Evolutionary conservation across 129 eudicot genomes (phyloP).

Genomic region (Silybum marianum): DNA sequence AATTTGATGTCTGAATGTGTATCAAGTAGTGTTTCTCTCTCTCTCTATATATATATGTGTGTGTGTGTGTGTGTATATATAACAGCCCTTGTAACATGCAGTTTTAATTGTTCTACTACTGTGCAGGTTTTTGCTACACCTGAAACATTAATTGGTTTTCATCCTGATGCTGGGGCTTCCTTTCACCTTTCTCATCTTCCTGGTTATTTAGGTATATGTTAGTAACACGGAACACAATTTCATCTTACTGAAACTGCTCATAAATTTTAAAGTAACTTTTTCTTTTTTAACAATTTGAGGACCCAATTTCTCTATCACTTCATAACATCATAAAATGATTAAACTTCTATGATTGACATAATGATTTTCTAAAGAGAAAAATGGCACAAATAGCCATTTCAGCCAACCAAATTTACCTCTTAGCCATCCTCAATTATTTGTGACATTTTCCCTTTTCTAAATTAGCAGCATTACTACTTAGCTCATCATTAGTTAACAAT

Average conservation of each 20-base stretch:
- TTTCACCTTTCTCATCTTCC: slow-evolving; percentile 86
- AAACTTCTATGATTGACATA: background rate
- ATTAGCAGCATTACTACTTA: background rate
- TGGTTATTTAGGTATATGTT: slow-evolving; percentile 71
- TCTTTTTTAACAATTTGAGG: background rate
- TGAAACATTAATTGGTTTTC: slow-evolving; percentile 90
- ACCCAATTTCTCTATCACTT: background rate
- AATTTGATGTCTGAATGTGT: background rate
- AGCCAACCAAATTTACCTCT: too few species aligned
- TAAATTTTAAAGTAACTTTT: background rate
- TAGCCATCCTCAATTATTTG: too few species aligned
- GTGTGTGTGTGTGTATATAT: background rate
- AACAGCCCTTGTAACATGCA: background rate
- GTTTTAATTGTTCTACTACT: slow-evolving; percentile 2
- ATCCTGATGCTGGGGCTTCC: slow-evolving; percentile 97
- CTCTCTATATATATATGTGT: too few species aligned
- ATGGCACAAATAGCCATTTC: too few species aligned
- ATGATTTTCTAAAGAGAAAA: background rate
- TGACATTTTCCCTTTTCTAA: background rate
- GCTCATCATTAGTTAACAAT: slow-evolving; percentile 2
- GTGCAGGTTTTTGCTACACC: slow-evolving; percentile 87
- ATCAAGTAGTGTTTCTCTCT: background rate
- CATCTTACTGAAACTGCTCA: slow-evolving; percentile 1
- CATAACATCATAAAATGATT: background rate
- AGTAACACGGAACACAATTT: background rate